Evolutionary conservation across 1,284 basidiomycete species (phyloP).

Genomic region (Gyrodon tennesseensis): DNA sequence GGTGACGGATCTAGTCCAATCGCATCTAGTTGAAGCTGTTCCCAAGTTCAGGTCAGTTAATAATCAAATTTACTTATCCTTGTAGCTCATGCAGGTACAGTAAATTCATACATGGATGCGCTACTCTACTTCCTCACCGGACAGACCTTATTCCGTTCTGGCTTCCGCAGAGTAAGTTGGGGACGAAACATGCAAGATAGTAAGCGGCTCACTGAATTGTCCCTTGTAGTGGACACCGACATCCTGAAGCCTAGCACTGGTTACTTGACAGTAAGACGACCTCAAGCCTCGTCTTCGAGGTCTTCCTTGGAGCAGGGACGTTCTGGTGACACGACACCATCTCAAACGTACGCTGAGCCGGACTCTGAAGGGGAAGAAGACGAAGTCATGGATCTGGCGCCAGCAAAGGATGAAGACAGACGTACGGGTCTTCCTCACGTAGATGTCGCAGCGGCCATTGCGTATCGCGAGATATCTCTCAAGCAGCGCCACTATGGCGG

Average conservation of each 20-base stretch:
- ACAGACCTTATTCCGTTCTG: conserved; percentile 99
- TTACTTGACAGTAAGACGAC: conserved; percentile 76
- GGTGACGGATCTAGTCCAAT: conserved; percentile 94
- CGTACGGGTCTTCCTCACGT: conserved; percentile 71
- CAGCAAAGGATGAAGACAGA: conserved; percentile 76
- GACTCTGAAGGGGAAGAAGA: conserved; percentile 92
- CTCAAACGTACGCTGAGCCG: conserved; percentile 75
- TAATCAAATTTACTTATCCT: not conserved
- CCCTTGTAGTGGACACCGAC: conserved; percentile 77
- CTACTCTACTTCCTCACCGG: conserved; percentile 88
- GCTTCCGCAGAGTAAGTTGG: conserved; percentile 86
- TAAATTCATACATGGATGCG: conserved; percentile 98
- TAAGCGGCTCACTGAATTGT: conserved; percentile 8
- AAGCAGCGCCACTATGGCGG: conserved; percentile 49
- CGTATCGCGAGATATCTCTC: conserved; percentile 77
- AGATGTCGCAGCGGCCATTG: conserved; percentile 76
- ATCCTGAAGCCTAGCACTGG: conserved; percentile 87
- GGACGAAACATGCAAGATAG: not conserved
- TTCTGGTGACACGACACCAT: conserved; percentile 56
- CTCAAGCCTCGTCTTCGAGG: conserved; percentile 51
- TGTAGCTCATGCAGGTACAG: conserved; percentile 41
- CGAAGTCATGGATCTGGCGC: conserved; percentile 64
- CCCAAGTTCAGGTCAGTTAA: conserved; percentile 77
- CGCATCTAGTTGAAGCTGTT: conserved; percentile 91
- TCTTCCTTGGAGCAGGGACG: conserved; percentile 48